phyloP scores from a whole-genome alignment of 169 alveolate species.

The Eimeria falciformis region DNA sequence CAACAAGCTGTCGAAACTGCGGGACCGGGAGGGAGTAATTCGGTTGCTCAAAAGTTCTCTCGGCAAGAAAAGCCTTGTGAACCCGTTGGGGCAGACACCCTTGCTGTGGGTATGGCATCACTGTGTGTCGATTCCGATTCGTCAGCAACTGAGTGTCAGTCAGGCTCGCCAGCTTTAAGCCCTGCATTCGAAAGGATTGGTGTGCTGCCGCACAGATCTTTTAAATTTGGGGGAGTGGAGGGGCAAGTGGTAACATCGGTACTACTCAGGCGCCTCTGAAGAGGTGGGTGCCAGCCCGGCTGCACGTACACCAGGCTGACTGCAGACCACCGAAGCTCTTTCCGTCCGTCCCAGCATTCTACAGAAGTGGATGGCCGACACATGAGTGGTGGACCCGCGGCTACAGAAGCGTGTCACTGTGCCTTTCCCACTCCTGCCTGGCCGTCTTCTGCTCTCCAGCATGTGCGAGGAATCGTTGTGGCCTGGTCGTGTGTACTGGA shows the following conservation, averaged over 20 bases:
- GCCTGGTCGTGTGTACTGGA: too few species aligned
- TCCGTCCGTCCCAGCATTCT: too few species aligned
- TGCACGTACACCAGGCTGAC: too few species aligned
- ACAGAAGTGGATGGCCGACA: too few species aligned
- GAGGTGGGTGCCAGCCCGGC: too few species aligned
- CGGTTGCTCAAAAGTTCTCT: neutral
- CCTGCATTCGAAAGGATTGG: slow-evolving; percentile 63
- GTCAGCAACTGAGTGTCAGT: neutral
- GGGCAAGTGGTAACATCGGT: slow-evolving; percentile 74
- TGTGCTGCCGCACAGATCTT: slow-evolving; percentile 62
- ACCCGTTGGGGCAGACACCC: neutral
- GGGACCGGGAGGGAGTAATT: neutral
- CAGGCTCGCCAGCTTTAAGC: too few species aligned
- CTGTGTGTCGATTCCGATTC: neutral
- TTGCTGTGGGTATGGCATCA: neutral
- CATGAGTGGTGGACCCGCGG: too few species aligned
- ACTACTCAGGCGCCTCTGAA: slow-evolving; percentile 58
- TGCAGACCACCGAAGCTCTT: too few species aligned
- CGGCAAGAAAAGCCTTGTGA: neutral
- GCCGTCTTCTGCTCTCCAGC: too few species aligned
- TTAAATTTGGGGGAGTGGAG: slow-evolving; percentile 75
- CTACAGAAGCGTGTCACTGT: too few species aligned
- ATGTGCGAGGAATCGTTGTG: too few species aligned
- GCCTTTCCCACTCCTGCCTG: too few species aligned
- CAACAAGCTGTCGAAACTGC: neutral